These are phyloP conservation scores for Colletotrichum horii DNA, from an alignment of 2,329 filamentous ascomycete species.

Conservation along the genomic window DNA sequence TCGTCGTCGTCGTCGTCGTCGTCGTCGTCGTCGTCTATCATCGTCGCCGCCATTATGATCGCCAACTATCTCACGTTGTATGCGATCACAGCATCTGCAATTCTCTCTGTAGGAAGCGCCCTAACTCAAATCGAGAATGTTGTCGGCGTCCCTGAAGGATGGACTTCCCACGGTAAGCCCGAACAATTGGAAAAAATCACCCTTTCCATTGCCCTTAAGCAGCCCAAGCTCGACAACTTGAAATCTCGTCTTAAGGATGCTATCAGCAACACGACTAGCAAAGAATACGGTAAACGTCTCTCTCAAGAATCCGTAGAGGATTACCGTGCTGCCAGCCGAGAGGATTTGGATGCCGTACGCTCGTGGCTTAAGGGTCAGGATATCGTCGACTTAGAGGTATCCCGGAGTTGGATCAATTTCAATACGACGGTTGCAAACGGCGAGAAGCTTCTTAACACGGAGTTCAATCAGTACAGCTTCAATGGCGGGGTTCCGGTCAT, in stretches of 20 bases:
- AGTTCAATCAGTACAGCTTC: constrained; percentile 48
- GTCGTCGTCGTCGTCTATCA: no score
- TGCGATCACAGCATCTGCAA: background rate
- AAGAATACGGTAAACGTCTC: background rate
- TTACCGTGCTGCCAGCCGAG: background rate
- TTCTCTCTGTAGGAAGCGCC: background rate
- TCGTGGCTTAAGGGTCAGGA: constrained; percentile 46
- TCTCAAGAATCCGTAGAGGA: background rate
- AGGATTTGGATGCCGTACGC: constrained; percentile 40
- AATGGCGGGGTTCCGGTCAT: constrained; percentile 39
- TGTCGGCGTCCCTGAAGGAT: background rate
- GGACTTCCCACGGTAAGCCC: background rate
- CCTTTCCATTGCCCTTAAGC: background rate
- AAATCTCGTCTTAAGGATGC: background rate
- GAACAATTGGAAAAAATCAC: background rate
- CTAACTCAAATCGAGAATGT: background rate
- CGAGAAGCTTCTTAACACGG: constrained; percentile 39
- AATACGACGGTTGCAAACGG: constrained; percentile 42
- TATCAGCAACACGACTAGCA: background rate
- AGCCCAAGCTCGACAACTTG: background rate
- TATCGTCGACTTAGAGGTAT: constrained; percentile 33
- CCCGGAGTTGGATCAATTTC: constrained; percentile 49
- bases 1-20: no score
- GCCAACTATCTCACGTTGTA: background rate
- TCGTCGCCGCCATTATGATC: background rate